Evolutionary conservation across 202 grass and related monocot species (phyloP).

Genomic region (Tripidium arundinaceum): DNA sequence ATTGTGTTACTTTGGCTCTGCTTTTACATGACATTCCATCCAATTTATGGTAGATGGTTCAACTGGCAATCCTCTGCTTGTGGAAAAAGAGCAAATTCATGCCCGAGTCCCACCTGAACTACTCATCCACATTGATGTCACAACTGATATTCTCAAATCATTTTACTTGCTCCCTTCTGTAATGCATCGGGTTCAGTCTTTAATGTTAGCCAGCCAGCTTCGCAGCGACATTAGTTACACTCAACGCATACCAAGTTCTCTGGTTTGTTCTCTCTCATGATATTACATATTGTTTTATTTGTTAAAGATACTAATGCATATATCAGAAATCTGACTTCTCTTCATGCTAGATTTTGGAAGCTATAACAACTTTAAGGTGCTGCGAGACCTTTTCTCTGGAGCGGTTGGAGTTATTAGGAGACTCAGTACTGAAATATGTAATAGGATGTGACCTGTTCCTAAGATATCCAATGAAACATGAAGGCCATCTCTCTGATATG

Average conservation of each 20-base stretch:
- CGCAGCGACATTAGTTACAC: slow-evolving; percentile 58
- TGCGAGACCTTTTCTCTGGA: slow-evolving; percentile 88
- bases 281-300: slow-evolving; percentile 23
- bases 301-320: slow-evolving; percentile 8
- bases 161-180: slow-evolving; percentile 96
- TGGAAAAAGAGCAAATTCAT: slow-evolving; percentile 55
- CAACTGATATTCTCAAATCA: slow-evolving; percentile 76
- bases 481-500: slow-evolving; percentile 72
- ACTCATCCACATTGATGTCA: slow-evolving; percentile 63
- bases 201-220: slow-evolving; percentile 83
- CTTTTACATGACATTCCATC: slow-evolving; percentile 34
- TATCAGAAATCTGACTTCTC: slow-evolving; percentile 4
- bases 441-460: slow-evolving; percentile 71
- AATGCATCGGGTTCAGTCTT: slow-evolving; percentile 82
- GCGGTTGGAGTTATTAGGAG: slow-evolving; percentile 80
- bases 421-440: slow-evolving; percentile 88
- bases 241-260: slow-evolving; percentile 50
- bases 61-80: slow-evolving; percentile 35
- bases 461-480: slow-evolving; percentile 73
- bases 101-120: slow-evolving; percentile 86
- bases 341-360: slow-evolving; percentile 84
- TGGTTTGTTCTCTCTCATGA: slow-evolving; percentile 53
- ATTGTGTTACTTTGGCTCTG: slow-evolving; percentile 14
- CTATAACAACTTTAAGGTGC: slow-evolving; percentile 73
- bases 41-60: slow-evolving; percentile 44